Percentiles rank a stretch among this genome's conserved stretches.
Evolutionary conservation across 495 filamentous ascomycete species (phyloP).

Genomic region (Zalerion maritima): DNA sequence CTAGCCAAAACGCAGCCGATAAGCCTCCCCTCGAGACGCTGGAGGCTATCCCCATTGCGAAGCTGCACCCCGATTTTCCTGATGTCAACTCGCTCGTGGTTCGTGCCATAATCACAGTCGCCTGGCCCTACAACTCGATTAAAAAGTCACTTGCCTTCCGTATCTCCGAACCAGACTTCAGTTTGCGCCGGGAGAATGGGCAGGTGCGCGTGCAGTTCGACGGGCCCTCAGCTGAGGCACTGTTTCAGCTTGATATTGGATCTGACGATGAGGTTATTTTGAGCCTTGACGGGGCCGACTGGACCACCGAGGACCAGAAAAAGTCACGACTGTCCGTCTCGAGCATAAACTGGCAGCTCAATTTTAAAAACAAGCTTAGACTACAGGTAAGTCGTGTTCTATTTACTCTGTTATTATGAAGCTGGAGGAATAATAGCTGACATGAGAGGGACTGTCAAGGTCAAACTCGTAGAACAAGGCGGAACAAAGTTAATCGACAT

Average conservation of each 20-base stretch:
- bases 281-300: conserved; percentile 49
- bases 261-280: conserved; percentile 66
- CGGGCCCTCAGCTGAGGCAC: conserved; percentile 54
- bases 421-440: too few relatives aligned
- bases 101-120: conserved; percentile 58
- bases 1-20: too few relatives aligned
- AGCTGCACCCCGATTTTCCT: conserved; percentile 43
- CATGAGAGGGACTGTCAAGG: too few relatives aligned
- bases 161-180: conserved; percentile 75
- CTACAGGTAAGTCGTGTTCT: conserved; percentile 40
- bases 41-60: conserved; percentile 45
- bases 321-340: conserved; percentile 46
- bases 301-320: conserved; percentile 33
- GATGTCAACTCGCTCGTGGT: conserved; percentile 21
- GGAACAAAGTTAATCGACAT: conserved; percentile 29
- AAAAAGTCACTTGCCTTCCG: conserved; percentile 57
- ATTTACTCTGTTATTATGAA: too few relatives aligned
- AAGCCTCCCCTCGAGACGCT: conserved; percentile 9
- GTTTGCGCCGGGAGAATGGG: conserved; percentile 60
- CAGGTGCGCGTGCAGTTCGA: conserved; percentile 72
- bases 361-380: conserved; percentile 39
- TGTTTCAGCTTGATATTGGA: conserved; percentile 48
- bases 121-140: conserved; percentile 83
- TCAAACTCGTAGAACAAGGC: conserved; percentile 18
- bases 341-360: conserved; percentile 60